Conservation (phyloP, 2,329 filamentous ascomycete genomes). For the Penicillium nordicum region DNA sequence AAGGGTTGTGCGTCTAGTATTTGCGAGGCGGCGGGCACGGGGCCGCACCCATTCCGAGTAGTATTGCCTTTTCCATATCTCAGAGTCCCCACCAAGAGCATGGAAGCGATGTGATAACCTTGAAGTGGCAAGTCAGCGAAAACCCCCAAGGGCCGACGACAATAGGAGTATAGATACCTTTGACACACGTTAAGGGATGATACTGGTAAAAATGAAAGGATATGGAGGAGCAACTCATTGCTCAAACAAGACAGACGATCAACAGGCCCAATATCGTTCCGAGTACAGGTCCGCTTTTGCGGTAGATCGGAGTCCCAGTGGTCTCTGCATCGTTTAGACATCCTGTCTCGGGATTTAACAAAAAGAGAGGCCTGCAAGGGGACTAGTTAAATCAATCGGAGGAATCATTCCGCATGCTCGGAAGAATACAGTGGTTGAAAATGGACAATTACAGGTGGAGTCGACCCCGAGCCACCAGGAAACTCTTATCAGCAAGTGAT, state of each 20-base stretch:
- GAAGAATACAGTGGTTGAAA: background rate
- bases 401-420: background rate
- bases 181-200: constrained; percentile 63
- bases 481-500: constrained; percentile 2
- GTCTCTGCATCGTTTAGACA: constrained; percentile 34
- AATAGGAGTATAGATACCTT: constrained; percentile 44
- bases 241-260: constrained; percentile 73
- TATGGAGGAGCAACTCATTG: constrained; percentile 81
- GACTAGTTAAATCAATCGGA: background rate
- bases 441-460: background rate
- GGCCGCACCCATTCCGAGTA: constrained; percentile 83
- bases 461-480: background rate
- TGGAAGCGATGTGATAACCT: constrained; percentile 67
- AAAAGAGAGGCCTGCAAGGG: background rate
- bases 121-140: background rate
- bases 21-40: constrained; percentile 71
- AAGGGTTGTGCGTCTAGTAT: constrained; percentile 50
- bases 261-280: constrained; percentile 15
- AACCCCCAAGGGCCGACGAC: background rate
- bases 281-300: constrained; percentile 46
- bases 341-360: constrained; percentile 13
- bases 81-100: constrained; percentile 70
- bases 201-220: constrained; percentile 73
- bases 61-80: constrained; percentile 88
- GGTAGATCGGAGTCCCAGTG: constrained; percentile 15